phyloP scores from a whole-genome alignment of 2,329 filamentous ascomycete species.

The Rosellinia necatrix region DNA sequence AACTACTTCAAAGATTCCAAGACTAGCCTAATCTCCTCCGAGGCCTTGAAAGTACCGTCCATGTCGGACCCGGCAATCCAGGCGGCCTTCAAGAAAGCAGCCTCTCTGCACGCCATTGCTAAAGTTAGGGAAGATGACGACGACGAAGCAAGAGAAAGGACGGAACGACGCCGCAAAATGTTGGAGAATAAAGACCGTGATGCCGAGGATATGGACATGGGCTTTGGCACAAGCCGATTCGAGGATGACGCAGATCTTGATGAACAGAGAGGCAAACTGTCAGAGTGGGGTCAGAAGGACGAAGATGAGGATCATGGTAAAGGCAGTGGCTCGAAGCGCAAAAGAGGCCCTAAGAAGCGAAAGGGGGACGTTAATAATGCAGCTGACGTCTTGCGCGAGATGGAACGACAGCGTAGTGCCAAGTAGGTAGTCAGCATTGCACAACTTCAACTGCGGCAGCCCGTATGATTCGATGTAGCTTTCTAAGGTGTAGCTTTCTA shows the following conservation, averaged over 20 bases:
- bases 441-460: too few species aligned
- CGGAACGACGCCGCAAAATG: conserved; percentile 74
- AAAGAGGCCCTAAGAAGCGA: conserved; percentile 74
- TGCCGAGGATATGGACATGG: conserved; percentile 89
- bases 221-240: conserved; percentile 85
- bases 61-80: conserved; percentile 78
- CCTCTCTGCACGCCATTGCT: conserved; percentile 60
- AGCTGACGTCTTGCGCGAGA: conserved; percentile 77
- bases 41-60: conserved; percentile 56
- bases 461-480: too few species aligned
- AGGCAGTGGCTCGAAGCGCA: conserved; percentile 60
- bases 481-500: too few species aligned
- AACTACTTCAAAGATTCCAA: conserved; percentile 69
- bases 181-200: conserved; percentile 77
- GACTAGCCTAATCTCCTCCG: conserved; percentile 57
- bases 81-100: conserved; percentile 85
- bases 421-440: conserved; percentile 33
- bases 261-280: conserved; percentile 67
- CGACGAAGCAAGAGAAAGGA: conserved; percentile 58
- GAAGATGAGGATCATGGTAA: conserved; percentile 52
- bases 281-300: conserved; percentile 62
- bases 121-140: conserved; percentile 46
- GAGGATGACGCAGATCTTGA: conserved; percentile 88
- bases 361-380: conserved; percentile 80
- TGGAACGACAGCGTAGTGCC: conserved; percentile 62